A percentile compares a stretch with the other conserved stretches of the same genome.
Evolutionary conservation across 305 asterid genomes (phyloP).

Genomic region (Petunia hybrid): DNA sequence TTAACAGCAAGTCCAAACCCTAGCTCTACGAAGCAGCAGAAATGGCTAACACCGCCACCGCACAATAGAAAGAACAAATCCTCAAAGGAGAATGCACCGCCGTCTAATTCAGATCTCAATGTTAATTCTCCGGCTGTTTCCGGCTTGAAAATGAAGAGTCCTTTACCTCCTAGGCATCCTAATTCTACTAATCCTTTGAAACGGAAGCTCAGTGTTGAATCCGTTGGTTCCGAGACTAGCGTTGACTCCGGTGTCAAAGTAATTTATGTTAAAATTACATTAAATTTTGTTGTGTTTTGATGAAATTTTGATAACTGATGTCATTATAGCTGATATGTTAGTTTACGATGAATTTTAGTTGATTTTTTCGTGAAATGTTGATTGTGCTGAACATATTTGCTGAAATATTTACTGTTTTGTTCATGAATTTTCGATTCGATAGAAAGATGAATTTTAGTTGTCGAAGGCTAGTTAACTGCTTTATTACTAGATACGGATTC

Average conservation of each 20-base stretch:
- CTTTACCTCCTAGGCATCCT: conserved; percentile 94
- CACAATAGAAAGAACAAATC: conserved; percentile 61
- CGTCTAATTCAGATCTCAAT: conserved; percentile 54
- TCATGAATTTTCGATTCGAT: neutral
- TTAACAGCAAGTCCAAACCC: conserved; percentile 64
- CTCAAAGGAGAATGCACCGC: conserved; percentile 88
- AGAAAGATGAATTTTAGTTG: neutral
- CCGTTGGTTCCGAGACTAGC: conserved; percentile 53
- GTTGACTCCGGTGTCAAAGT: conserved; percentile 95
- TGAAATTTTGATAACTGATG: neutral
- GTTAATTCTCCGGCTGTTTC: conserved; percentile 48
- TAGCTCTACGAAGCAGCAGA: conserved; percentile 41
- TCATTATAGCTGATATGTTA: neutral
- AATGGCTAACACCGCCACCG: conserved; percentile 45
- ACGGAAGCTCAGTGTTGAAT: conserved; percentile 79
- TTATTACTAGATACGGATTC: neutral
- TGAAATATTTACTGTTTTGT: neutral
- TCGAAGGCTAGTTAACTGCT: neutral
- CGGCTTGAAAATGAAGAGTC: conserved; percentile 62
- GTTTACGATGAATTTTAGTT: neutral
- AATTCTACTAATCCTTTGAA: conserved; percentile 52
- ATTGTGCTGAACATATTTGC: neutral
- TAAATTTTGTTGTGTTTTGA: conserved; percentile 7
- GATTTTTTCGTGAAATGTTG: neutral
- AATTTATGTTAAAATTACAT: neutral